Evolutionary conservation across 306 rosid genomes (phyloP), one percentile per base, ranked within the genome.

Genomic region (Trifolium fragiferum): DNA sequence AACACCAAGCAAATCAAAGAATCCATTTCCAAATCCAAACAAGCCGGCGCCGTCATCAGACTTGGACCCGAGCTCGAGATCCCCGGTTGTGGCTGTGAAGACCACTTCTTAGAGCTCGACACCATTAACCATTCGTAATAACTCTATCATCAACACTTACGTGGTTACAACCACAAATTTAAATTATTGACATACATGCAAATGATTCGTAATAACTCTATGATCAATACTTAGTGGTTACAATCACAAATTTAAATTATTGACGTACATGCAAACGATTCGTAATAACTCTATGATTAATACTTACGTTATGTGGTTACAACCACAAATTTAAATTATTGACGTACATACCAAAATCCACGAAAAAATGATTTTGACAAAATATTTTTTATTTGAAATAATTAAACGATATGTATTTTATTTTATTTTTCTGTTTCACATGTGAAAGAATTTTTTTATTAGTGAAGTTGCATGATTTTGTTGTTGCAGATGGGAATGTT

Each of bases 21-120:
- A 7, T 94, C 98, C 12, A 86, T 94, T 32, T 65, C 80, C 11
- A 41, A 68, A 66, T 90, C 95, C 33, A 94, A 88, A 77, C 69
- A 84, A 60, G 88, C 89, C 40, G 97, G 95, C 14, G 98, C 98
- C 23, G 88, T 75, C 44, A 81, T 94, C 64, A 67, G 98, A 18
- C 97, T 94, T 2, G 96, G 98, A 3, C 98, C 97, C 4, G 98
- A 94, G 87, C 97, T 94, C 25, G 98, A 94, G 84, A 84, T 94
- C 67, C 84, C 96, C 53, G 98, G 98, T 49, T 94, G 90, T 78
- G 96, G 98, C 68, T 94, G 97, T 44, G 98, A 94, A 82, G 98
- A 94, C 64, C 98, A 94, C 76, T 94, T 94, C 82, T 81, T 94
- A 78, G 98, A 94, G 78, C 97, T 93, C 13, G 98, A 93, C 71